phyloP scores from a whole-genome alignment of 139 green algal genomes.

The Protoeuglena noctilucae region DNA sequence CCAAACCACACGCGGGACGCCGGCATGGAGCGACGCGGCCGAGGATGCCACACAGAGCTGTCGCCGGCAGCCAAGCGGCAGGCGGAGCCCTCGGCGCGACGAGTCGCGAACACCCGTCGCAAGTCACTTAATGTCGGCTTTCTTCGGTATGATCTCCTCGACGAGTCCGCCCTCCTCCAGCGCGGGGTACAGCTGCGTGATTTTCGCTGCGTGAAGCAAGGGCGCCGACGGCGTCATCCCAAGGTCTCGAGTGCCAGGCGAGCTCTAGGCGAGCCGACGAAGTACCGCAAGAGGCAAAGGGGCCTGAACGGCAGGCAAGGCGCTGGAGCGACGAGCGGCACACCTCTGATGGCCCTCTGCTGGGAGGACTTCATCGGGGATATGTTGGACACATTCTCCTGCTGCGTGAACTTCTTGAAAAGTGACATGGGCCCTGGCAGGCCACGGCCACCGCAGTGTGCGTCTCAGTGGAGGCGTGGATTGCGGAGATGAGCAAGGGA shows the following conservation, averaged over 20 bases:
- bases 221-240: not conserved
- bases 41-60: not conserved
- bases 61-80: not conserved
- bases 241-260: not conserved
- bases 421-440: not conserved
- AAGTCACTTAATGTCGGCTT: constrained; percentile 60
- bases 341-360: constrained; percentile 61
- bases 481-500: no score
- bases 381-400: constrained; percentile 16
- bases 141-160: constrained; percentile 90
- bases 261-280: not conserved
- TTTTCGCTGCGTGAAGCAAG: constrained; percentile 38
- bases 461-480: no score
- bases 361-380: constrained; percentile 67
- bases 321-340: constrained; percentile 2
- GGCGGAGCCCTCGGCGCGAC: not conserved
- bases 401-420: constrained; percentile 18
- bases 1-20: not conserved
- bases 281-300: not conserved
- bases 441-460: no score
- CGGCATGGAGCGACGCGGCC: not conserved
- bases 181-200: constrained; percentile 70
- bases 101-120: constrained; percentile 55
- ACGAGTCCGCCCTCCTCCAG: constrained; percentile 61
- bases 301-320: not conserved